These are phyloP conservation scores for Colletotrichum horii DNA, from an alignment of 2,329 filamentous ascomycete genomes.

Conservation along the genomic window DNA sequence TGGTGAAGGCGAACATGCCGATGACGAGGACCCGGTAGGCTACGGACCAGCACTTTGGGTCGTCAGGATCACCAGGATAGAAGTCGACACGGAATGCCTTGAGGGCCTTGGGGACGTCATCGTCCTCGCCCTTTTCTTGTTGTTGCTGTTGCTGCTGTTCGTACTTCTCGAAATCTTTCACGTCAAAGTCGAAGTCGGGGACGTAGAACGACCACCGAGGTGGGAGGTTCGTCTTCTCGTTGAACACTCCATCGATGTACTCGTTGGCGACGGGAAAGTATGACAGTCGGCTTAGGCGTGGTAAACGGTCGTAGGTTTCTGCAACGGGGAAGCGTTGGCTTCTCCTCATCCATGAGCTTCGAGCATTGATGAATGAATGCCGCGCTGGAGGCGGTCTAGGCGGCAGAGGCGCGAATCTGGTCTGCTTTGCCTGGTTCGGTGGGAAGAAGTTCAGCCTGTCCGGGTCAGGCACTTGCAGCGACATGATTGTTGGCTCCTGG, in stretches of 20 bases:
- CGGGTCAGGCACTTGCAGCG: constrained; percentile 10
- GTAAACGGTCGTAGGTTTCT: neutral
- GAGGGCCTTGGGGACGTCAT: neutral
- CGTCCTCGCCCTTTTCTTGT: neutral
- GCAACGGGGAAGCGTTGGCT: constrained; percentile 1
- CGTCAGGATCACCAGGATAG: constrained; percentile 54
- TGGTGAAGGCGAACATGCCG: constrained; percentile 17
- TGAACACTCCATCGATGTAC: constrained; percentile 23
- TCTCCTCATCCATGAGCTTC: constrained; percentile 19
- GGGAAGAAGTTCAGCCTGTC: constrained; percentile 8
- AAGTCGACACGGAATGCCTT: constrained; percentile 64
- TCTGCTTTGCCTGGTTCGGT: constrained; percentile 9
- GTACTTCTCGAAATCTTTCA: constrained; percentile 13
- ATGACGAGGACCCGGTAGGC: constrained; percentile 5
- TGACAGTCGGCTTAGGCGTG: constrained; percentile 12
- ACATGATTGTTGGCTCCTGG: constrained; percentile 9
- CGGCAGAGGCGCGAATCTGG: constrained; percentile 17
- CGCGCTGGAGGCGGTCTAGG: constrained; percentile 3
- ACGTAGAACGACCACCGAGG: constrained; percentile 23
- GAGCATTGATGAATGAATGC: neutral
- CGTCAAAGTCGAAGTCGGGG: constrained; percentile 24
- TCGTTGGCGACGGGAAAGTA: constrained; percentile 21
- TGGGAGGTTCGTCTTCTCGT: constrained; percentile 22
- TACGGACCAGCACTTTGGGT: constrained; percentile 43
- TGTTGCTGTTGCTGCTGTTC: neutral